phyloP scores from a whole-genome alignment of 2,329 filamentous ascomycete species.

The Stenocarpella maydis region DNA sequence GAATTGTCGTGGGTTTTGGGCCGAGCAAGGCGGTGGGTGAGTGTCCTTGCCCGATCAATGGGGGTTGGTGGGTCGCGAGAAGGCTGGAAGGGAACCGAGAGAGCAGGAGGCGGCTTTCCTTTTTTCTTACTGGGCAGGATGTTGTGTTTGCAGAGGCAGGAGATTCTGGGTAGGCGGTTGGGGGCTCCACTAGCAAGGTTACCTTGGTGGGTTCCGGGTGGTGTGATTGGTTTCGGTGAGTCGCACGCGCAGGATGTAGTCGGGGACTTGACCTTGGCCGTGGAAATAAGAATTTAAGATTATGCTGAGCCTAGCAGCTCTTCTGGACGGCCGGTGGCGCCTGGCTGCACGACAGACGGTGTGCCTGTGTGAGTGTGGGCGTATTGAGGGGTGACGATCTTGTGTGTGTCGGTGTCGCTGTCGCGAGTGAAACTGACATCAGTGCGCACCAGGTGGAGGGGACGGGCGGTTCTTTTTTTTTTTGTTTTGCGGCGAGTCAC shows the following conservation, averaged over 20 bases:
- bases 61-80: constrained; percentile 24
- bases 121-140: constrained; percentile 17
- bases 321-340: background rate
- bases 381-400: no score
- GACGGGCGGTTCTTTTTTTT: constrained; percentile 4
- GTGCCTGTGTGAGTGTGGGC: background rate
- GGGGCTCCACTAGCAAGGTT: constrained; percentile 21
- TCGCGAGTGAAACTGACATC: constrained; percentile 19
- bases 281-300: constrained; percentile 20
- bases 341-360: constrained; percentile 1
- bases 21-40: constrained; percentile 24
- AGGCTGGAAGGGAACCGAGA: constrained; percentile 3
- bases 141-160: constrained; percentile 24
- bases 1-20: background rate
- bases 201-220: background rate
- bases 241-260: constrained; percentile 4
- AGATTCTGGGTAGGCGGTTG: no score
- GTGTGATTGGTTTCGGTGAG: constrained; percentile 26
- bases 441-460: constrained; percentile 9
- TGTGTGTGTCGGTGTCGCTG: no score
- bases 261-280: constrained; percentile 31
- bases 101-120: background rate
- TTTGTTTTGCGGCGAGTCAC: background rate
- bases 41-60: constrained; percentile 5
- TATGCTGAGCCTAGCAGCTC: constrained; percentile 6